Conservation (phyloP, 2,329 filamentous ascomycete species). For the Ploettnerulaceae sp. region DNA sequence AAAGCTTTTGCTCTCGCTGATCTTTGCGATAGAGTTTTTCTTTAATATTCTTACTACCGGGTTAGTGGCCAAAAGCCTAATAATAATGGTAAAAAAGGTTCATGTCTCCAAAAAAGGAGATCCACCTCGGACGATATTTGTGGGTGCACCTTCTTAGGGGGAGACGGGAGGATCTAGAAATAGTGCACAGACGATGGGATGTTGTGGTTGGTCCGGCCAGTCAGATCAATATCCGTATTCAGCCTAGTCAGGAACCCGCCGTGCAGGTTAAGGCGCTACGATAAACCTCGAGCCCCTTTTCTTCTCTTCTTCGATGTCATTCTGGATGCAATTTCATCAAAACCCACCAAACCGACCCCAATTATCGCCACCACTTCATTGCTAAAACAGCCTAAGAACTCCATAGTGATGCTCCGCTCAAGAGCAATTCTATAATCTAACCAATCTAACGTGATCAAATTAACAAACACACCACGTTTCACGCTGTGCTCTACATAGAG, state of each 20-base stretch:
- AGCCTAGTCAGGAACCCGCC: conserved; percentile 6
- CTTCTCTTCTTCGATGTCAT: not conserved
- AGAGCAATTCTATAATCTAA: too few species aligned
- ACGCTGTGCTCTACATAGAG: not conserved
- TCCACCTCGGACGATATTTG: too few species aligned
- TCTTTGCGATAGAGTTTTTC: not conserved
- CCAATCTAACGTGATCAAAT: too few species aligned
- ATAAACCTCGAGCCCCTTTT: not conserved
- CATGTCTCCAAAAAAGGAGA: too few species aligned
- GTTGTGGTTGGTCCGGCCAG: not conserved
- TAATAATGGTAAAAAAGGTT: not conserved
- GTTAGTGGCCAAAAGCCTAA: not conserved
- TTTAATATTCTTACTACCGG: not conserved
- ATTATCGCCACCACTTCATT: not conserved
- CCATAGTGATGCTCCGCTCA: too few species aligned
- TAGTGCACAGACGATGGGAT: not conserved
- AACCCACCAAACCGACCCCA: too few species aligned
- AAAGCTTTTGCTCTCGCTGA: not conserved
- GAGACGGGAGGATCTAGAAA: too few species aligned
- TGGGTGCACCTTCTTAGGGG: not conserved
- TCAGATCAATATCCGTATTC: not conserved
- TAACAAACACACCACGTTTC: not conserved
- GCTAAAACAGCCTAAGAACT: not conserved
- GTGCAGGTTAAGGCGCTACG: too few species aligned
- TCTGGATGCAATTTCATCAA: not conserved